Conservation (phyloP, 495 filamentous ascomycete species). For the Lophiotrema nucula region DNA sequence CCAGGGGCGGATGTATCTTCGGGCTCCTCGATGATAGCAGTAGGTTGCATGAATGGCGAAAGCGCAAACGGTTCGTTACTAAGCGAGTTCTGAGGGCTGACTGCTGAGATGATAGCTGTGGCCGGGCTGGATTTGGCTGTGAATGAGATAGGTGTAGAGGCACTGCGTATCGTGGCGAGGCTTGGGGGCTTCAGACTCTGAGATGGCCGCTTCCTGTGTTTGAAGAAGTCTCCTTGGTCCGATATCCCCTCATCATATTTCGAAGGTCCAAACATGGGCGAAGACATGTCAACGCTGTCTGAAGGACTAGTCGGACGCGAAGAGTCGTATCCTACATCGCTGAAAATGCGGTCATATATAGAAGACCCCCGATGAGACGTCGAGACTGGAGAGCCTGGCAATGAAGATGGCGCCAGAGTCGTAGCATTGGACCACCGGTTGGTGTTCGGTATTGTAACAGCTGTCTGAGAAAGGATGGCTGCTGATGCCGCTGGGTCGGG, state of each 20-base stretch:
- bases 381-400: conserved; percentile 79
- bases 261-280: conserved; percentile 34
- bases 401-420: conserved; percentile 65
- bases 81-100: conserved; percentile 19
- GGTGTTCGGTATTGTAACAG: conserved; percentile 57
- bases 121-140: conserved; percentile 24
- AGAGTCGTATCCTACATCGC: conserved; percentile 52
- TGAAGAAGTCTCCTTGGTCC: conserved; percentile 7
- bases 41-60: conserved; percentile 12
- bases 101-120: conserved; percentile 27
- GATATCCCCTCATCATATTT: conserved; percentile 3
- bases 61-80: conserved; percentile 8
- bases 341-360: conserved; percentile 67
- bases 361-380: conserved; percentile 63
- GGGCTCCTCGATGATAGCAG: conserved; percentile 36
- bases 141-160: conserved; percentile 25
- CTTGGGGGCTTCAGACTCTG: conserved; percentile 28
- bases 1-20: conserved; percentile 19
- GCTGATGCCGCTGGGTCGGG: conserved; percentile 51
- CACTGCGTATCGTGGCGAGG: conserved; percentile 26
- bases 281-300: conserved; percentile 51
- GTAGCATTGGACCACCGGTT: conserved; percentile 65
- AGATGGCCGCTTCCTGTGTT: conserved; percentile 9
- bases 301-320: conserved; percentile 71
- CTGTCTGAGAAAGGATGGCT: conserved; percentile 62